Conservation (phyloP, 2,329 filamentous ascomycete genomes). For the Claviceps digitariae region DNA sequence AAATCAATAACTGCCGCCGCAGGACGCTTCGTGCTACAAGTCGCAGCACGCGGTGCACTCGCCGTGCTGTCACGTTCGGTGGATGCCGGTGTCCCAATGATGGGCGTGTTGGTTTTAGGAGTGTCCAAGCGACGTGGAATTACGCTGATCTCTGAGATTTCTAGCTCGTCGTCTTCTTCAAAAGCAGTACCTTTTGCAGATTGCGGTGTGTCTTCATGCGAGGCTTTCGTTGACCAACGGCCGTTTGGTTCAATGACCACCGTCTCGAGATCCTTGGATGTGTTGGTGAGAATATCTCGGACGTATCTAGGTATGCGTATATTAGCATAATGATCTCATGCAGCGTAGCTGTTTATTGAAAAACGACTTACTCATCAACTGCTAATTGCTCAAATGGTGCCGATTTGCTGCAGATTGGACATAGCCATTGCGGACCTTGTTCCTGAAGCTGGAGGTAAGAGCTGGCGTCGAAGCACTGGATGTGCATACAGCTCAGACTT, state of each 20-base stretch:
- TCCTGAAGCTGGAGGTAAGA: slow-evolving; percentile 91
- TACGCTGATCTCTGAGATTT: slow-evolving; percentile 30
- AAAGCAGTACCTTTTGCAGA: slow-evolving; percentile 16
- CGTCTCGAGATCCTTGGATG: slow-evolving; percentile 58
- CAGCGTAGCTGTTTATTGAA: background rate
- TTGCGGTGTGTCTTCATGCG: slow-evolving; percentile 17
- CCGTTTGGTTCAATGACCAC: slow-evolving; percentile 85
- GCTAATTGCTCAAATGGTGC: slow-evolving; percentile 71
- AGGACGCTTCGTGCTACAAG: slow-evolving; percentile 33
- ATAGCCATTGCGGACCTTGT: slow-evolving; percentile 93
- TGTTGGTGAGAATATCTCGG: slow-evolving; percentile 68
- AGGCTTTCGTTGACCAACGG: slow-evolving; percentile 45
- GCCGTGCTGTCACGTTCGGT: slow-evolving; percentile 22
- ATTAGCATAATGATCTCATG: background rate
- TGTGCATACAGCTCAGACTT: slow-evolving; percentile 67
- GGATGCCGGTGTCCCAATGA: slow-evolving; percentile 25
- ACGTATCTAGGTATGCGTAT: slow-evolving; percentile 51
- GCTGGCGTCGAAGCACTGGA: slow-evolving; percentile 87
- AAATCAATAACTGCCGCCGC: slow-evolving; percentile 44
- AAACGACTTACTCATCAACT: slow-evolving; percentile 60
- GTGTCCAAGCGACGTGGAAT: slow-evolving; percentile 23
- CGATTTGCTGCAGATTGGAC: slow-evolving; percentile 78
- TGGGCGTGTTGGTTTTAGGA: slow-evolving; percentile 22
- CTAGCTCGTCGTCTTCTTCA: slow-evolving; percentile 36
- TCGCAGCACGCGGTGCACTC: slow-evolving; percentile 19